Evolutionary conservation across 768 basidiomycete genomes (phyloP).

Genomic region (Kwoniella europaea): DNA sequence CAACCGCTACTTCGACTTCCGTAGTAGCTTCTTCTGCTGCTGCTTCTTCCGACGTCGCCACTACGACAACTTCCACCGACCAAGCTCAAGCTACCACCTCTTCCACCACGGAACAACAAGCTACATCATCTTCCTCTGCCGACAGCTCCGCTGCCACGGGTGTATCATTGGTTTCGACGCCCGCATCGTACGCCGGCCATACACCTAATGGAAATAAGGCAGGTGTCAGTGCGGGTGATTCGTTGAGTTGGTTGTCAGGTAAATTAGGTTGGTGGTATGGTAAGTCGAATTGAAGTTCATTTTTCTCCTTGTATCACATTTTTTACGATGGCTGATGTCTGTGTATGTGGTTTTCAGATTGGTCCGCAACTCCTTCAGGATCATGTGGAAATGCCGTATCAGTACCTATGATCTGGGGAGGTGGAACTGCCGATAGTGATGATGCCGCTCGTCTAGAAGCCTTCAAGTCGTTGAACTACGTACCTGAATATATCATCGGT

Average conservation of each 20-base stretch:
- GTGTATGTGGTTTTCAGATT: slow-evolving; percentile 13
- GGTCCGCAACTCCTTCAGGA: slow-evolving; percentile 40
- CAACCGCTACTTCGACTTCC: not conserved
- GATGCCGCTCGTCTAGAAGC: slow-evolving; percentile 42
- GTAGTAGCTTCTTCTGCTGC: not conserved
- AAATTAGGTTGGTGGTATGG: slow-evolving; percentile 56
- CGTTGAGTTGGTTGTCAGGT: slow-evolving; percentile 29
- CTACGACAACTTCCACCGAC: slow-evolving; percentile 13
- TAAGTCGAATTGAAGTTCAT: slow-evolving; percentile 24
- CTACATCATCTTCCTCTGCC: slow-evolving; percentile 6
- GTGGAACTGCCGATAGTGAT: slow-evolving; percentile 32
- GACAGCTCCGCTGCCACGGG: not conserved
- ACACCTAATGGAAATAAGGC: slow-evolving; percentile 51
- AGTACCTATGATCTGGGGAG: slow-evolving; percentile 51
- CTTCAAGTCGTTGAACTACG: slow-evolving; percentile 34
- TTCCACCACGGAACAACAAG: slow-evolving; percentile 2
- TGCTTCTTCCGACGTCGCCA: not conserved
- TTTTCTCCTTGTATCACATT: not conserved
- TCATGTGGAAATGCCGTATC: slow-evolving; percentile 31
- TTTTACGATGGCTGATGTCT: not conserved
- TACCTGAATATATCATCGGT: slow-evolving; percentile 47
- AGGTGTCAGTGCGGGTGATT: slow-evolving; percentile 48
- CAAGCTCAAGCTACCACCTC: not conserved
- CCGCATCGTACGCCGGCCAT: slow-evolving; percentile 12
- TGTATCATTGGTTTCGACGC: not conserved